Conservation (phyloP, 2,329 filamentous ascomycete genomes). For the Cladophialophora yegresii region DNA sequence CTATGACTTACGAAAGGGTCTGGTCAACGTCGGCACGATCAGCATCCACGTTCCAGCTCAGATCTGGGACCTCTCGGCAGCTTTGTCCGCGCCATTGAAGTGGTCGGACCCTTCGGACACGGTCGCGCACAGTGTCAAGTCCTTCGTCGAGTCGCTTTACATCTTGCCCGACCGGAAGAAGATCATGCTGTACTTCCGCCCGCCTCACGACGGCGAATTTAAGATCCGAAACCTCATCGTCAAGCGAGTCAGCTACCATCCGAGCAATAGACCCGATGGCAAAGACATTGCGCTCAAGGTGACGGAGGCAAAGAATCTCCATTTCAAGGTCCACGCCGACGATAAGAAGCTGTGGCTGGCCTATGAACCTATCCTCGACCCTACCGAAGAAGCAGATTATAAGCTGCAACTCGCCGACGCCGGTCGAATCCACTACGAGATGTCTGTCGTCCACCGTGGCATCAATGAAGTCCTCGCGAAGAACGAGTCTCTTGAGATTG, state of each 20-base stretch:
- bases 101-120: conserved; percentile 35
- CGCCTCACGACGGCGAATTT: conserved; percentile 34
- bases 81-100: conserved; percentile 38
- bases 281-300: conserved; percentile 38
- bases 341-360: conserved; percentile 39
- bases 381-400: conserved; percentile 18
- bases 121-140: conserved; percentile 39
- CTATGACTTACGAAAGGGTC: conserved; percentile 38
- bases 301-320: conserved; percentile 45
- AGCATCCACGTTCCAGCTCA: conserved; percentile 45
- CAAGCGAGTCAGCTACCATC: conserved; percentile 23
- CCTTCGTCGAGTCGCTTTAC: conserved; percentile 43
- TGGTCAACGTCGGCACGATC: conserved; percentile 40
- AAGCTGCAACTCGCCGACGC: conserved; percentile 40
- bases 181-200: conserved; percentile 39
- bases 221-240: conserved; percentile 29
- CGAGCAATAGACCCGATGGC: conserved; percentile 38
- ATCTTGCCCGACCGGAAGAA: conserved; percentile 38
- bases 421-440: conserved; percentile 45
- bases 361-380: conserved; percentile 37
- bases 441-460: conserved; percentile 42
- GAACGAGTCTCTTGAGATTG: conserved; percentile 42
- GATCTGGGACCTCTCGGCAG: conserved; percentile 46
- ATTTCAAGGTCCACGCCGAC: conserved; percentile 33
- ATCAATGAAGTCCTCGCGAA: conserved; percentile 42